Base-by-base conservation (phyloP, 1,284 basidiomycete species). In the Cutaneotrichosporon daszewskae region DNA sequence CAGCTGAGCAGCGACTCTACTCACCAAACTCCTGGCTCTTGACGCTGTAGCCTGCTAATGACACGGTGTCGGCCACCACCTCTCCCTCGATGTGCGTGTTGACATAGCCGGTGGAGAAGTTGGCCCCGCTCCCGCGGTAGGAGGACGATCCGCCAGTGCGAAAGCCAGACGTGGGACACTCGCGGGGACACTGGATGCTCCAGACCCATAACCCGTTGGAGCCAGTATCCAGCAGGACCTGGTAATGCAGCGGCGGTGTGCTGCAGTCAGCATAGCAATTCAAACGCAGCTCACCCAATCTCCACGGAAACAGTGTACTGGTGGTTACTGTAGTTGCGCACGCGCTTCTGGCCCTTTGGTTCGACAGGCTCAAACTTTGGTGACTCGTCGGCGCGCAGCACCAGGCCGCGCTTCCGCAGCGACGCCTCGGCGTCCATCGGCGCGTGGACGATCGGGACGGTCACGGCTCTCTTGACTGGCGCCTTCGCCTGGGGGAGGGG, bases 1-100 rank as follows among this genome's bases (percentile, higher is more conserved):
- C n/a, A n/a, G n/a, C n/a, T n/a, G n/a, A n/a, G n/a, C n/a, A n/a
- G n/a, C n/a, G n/a, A n/a, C n/a, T n/a, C n/a, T n/a, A n/a, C n/a
- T n/a, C 41, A 61, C 75, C 84, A 54, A 87, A 84, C 0, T 75
- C 72, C 64, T 88, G 87, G 32, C 79, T 76, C 5, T 74, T 59
- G 4, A 89, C 81, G 9, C 77, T 75, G 66, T 87, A 90, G 3
- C 85, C 87, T 2, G 82, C 87, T 77, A 91, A 83, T 54, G 85
- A 79, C 7, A 92, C 79, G 3, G 74, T 70, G 51, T 96, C 91
- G 17, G 75, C 60, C 0, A 74, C 86, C 4, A 94, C 78, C 4
- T 62, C 59, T 9, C 92, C 92, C 0, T 16, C 12, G 29, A 33
- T 29, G 9, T 33, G n/a, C 31, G 19, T 23, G 12, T 22, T 24